Percentiles rank a stretch among this genome's conserved stretches.
Conservation (phyloP, 306 rosid genomes). For the Delonix regia region DNA sequence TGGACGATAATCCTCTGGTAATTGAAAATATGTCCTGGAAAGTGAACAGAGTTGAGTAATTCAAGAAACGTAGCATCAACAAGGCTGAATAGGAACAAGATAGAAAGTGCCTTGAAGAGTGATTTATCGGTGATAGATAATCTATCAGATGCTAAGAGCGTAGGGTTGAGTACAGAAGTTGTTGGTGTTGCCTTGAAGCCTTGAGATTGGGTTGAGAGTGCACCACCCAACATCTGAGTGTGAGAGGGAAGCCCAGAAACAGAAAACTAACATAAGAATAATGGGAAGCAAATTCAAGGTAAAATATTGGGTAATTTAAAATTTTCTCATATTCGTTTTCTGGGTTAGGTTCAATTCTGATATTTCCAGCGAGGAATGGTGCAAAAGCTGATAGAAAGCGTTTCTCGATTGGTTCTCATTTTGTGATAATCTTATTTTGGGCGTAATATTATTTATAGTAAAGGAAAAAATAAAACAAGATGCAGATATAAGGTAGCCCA, state of each 20-base stretch:
- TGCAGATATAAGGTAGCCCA: not conserved
- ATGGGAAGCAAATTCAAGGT: conserved; percentile 21
- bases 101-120: conserved; percentile 48
- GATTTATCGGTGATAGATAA: conserved; percentile 45
- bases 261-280: conserved; percentile 36
- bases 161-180: conserved; percentile 36
- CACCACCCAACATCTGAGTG: conserved; percentile 68
- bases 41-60: not conserved
- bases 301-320: not conserved
- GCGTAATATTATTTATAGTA: conserved; percentile 1
- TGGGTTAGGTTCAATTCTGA: conserved; percentile 24
- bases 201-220: conserved; percentile 50
- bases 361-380: conserved; percentile 12
- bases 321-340: not conserved
- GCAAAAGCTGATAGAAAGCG: conserved; percentile 37
- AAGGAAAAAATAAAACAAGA: not conserved
- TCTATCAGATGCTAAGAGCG: conserved; percentile 32
- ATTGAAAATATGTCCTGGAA: conserved; percentile 49
- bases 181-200: conserved; percentile 38
- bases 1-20: conserved; percentile 63
- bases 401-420: conserved; percentile 46
- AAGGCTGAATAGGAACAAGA: not conserved
- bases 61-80: not conserved
- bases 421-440: not conserved
- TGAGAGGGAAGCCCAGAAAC: conserved; percentile 1